A percentile compares a stretch with the other conserved stretches of the same genome.
These are phyloP conservation scores for Castanea crenata DNA, from an alignment of 306 rosid genomes.

Conservation along the genomic window DNA sequence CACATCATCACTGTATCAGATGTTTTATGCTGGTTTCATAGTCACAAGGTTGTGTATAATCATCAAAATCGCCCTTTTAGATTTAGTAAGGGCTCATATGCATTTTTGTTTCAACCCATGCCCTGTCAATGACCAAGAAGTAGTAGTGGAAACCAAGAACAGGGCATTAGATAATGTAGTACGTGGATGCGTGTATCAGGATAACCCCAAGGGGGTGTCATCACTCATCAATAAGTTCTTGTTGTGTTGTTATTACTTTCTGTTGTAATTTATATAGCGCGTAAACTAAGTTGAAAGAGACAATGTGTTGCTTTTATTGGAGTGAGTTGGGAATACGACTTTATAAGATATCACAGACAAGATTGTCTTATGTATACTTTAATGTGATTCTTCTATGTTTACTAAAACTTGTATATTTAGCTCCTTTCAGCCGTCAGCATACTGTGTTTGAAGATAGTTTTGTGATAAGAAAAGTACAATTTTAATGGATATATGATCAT, in stretches of 20 bases:
- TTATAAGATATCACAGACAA: neutral
- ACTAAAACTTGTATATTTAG: neutral
- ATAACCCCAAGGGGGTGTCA: conserved; percentile 13
- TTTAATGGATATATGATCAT: neutral
- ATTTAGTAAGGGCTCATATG: conserved; percentile 7
- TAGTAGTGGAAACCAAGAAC: neutral
- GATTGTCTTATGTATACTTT: neutral
- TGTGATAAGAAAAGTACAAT: neutral
- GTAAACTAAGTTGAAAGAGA: neutral
- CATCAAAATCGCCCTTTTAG: conserved; percentile 23
- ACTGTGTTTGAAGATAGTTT: neutral
- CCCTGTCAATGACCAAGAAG: conserved; percentile 19
- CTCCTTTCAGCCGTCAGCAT: neutral
- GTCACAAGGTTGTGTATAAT: conserved; percentile 26
- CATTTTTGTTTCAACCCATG: conserved; percentile 1
- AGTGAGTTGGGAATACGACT: conserved; percentile 1
- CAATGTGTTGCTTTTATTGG: conserved; percentile 3
- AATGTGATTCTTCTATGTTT: neutral
- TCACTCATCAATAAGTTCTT: conserved; percentile 1
- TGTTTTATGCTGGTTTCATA: conserved; percentile 23
- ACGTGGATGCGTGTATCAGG: conserved; percentile 9
- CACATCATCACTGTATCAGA: conserved; percentile 19
- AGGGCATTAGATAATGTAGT: neutral
- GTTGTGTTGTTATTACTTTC: conserved; percentile 4
- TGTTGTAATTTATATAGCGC: conserved; percentile 10